These are phyloP conservation scores for Chytridiales sp. DNA, from an alignment of 371 early-diverging fungal species.

Conservation along the genomic window DNA sequence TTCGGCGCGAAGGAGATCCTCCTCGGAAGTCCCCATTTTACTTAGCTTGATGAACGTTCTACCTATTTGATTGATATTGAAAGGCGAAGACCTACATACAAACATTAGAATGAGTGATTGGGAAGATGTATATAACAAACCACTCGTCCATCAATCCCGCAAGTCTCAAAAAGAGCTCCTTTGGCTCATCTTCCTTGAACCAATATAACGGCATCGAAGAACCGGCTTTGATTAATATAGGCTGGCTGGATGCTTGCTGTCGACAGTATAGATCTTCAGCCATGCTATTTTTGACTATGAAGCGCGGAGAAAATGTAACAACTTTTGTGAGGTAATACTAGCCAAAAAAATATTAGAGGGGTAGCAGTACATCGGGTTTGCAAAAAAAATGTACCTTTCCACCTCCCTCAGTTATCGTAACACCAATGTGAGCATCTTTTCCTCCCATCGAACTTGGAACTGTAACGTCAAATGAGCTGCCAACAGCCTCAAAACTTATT, in stretches of 20 bases:
- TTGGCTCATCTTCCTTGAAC: slow-evolving; percentile 47
- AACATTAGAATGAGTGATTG: background rate
- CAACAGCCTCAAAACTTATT: slow-evolving; percentile 93
- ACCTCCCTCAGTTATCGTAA: slow-evolving; percentile 78
- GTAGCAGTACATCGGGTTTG: background rate
- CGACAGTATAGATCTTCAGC: slow-evolving; percentile 72
- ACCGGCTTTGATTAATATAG: slow-evolving; percentile 54
- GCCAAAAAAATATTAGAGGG: background rate
- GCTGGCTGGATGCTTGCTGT: slow-evolving; percentile 62
- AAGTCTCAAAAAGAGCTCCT: slow-evolving; percentile 69
- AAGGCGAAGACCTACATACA: slow-evolving; percentile 75
- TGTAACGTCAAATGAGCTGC: slow-evolving; percentile 76
- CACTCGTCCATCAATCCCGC: slow-evolving; percentile 73
- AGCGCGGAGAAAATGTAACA: slow-evolving; percentile 89
- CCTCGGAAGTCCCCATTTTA: slow-evolving; percentile 52
- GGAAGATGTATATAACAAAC: slow-evolving; percentile 46
- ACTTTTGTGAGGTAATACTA: slow-evolving; percentile 75
- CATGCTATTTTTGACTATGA: slow-evolving; percentile 81
- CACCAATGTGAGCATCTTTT: slow-evolving; percentile 76
- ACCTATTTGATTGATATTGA: slow-evolving; percentile 86
- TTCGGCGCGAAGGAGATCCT: slow-evolving; percentile 73
- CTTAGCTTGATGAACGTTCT: slow-evolving; percentile 75
- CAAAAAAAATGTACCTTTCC: slow-evolving; percentile 53
- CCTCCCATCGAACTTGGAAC: slow-evolving; percentile 57
- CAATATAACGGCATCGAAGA: slow-evolving; percentile 65